Percentiles rank a stretch among this genome's conserved stretches.
Conservation (phyloP, 768 basidiomycete genomes). For the Symmetrospora coprosmae region DNA sequence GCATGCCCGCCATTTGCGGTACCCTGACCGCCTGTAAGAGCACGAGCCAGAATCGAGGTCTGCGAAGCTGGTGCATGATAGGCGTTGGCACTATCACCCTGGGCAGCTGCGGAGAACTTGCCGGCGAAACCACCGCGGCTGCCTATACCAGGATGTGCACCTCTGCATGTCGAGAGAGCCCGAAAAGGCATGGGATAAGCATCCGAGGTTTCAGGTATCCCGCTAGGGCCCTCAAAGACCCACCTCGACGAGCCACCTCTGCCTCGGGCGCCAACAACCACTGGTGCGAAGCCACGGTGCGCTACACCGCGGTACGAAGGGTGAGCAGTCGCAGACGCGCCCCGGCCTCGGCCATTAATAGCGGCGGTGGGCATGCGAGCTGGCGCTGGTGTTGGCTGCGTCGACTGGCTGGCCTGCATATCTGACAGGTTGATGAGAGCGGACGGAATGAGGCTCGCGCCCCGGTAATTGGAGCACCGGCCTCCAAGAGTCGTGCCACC, state of each 20-base stretch:
- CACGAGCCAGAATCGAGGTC: not conserved
- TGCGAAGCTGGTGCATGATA: not conserved
- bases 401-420: constrained; percentile 32
- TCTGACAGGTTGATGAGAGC: constrained; percentile 76
- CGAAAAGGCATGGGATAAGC: no score
- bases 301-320: constrained; percentile 8
- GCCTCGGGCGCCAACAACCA: not conserved
- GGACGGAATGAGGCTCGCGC: constrained; percentile 71
- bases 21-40: not conserved
- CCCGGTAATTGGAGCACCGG: constrained; percentile 85
- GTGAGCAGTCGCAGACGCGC: not conserved
- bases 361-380: not conserved
- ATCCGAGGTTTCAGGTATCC: no score
- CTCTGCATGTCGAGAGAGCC: not conserved
- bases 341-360: not conserved
- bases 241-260: no score
- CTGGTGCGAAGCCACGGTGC: not conserved
- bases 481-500: constrained; percentile 73
- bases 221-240: no score
- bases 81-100: not conserved
- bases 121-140: not conserved
- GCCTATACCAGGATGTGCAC: not conserved
- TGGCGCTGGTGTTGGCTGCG: not conserved
- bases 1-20: not conserved
- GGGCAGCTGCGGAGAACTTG: not conserved